Evolutionary conservation across 2,329 filamentous ascomycete genomes (phyloP).

Genomic region (Cytospora piceae): DNA sequence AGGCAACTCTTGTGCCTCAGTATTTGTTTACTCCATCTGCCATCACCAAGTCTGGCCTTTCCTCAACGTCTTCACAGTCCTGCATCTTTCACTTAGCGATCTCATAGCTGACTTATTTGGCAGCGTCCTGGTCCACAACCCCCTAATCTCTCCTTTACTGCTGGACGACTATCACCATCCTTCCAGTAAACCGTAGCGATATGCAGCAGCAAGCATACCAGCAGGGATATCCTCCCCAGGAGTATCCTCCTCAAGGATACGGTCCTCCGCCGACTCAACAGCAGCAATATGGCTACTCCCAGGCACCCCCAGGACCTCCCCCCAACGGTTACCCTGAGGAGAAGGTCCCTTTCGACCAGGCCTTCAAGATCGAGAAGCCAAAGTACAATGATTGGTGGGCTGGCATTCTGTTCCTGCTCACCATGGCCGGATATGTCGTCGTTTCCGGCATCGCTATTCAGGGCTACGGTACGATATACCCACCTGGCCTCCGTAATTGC

Average conservation of each 20-base stretch:
- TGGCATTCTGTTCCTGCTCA: constrained; percentile 61
- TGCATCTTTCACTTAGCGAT: neutral
- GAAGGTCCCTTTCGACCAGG: constrained; percentile 71
- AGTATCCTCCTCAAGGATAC: constrained; percentile 21
- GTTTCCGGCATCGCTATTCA: constrained; percentile 77
- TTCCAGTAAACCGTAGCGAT: neutral
- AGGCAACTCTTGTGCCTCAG: neutral
- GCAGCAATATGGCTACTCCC: constrained; percentile 20
- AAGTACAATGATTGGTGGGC: constrained; percentile 94
- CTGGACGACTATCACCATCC: neutral
- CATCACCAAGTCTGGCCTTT: neutral
- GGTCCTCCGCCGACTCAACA: constrained; percentile 18
- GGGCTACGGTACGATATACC: constrained; percentile 62
- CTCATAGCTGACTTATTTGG: neutral
- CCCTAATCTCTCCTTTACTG: neutral
- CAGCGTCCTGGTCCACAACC: neutral
- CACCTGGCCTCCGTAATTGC: neutral
- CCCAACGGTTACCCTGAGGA: constrained; percentile 37
- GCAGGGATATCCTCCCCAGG: constrained; percentile 16
- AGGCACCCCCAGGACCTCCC: constrained; percentile 26
- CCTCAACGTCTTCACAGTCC: neutral
- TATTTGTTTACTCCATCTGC: neutral
- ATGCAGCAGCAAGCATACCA: constrained; percentile 20
- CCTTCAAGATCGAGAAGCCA: constrained; percentile 80
- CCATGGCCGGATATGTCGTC: constrained; percentile 66